Base-by-base conservation (phyloP, 352 stramenopile genomes). In the Pythium monospermum region DNA sequence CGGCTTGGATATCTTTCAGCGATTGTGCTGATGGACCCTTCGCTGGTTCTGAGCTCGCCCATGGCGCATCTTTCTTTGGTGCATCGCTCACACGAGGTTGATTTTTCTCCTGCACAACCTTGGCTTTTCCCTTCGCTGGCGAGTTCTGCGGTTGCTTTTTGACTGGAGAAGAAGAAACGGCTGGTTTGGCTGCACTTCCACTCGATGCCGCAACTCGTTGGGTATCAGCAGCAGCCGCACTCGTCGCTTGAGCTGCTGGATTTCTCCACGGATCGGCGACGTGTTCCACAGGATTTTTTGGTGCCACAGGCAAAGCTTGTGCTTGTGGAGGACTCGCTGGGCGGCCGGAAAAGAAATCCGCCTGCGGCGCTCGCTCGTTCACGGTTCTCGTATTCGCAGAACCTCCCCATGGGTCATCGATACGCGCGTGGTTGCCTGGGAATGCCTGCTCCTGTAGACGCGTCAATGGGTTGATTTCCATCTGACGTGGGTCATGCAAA, bases 1-100 rank as follows among this genome's bases (percentile, higher is more conserved):
- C 77, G 23, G 83, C 67, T 42, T 94, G 83, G 49, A 94, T 94
- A 18, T 88, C 73, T 49, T 91, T 89, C 2, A 94, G 68, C 5
- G 79, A 87, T 41, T 85, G 76, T 0, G 49, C 23, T 5, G 45
- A 44, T 2, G 57, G 13, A 15, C 26, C 16, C 12, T 48, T 49
- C 1, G 49, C 44, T 1, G 59, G 22, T 19, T 52, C 40, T 43
- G 53, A 53, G 26, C 61, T 71, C 21, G 63, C 65, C 75, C 76
- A 86, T 7, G 69, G 61, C 21, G 63, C 70, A 15, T 60, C 49
- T 33, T 68, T 61, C 45, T 64, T 66, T 25, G 57, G 52, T 1
- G 40, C 37, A 16, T 53, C 51, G 15, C 13, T 46, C 1, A 53
- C n/a, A 2, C 61, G 61, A 11, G 41, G 27, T 33, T 73, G 49